Conservation (phyloP, 2,329 filamentous ascomycete species). For the Lachnellula suecica region DNA sequence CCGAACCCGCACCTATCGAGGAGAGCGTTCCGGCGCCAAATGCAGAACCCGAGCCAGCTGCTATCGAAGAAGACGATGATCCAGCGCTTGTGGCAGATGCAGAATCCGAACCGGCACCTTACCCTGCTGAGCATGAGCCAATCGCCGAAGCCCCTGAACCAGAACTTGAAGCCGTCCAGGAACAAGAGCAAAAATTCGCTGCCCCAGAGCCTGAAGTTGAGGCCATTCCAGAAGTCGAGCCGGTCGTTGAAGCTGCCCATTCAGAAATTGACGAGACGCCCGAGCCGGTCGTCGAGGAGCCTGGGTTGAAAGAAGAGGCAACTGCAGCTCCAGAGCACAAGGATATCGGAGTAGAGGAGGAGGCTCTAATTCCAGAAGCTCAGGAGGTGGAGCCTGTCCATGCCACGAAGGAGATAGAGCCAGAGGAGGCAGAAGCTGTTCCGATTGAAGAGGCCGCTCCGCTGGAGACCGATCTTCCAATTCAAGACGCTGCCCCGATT, state of each 20-base stretch:
- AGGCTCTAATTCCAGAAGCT: neutral
- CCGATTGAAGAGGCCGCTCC: no score
- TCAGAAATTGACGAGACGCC: neutral
- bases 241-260: neutral
- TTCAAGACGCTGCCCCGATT: no score
- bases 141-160: no score
- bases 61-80: no score
- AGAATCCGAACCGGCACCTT: no score
- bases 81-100: no score
- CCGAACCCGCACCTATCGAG: no score
- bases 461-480: no score
- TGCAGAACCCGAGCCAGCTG: no score
- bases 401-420: neutral
- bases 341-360: neutral
- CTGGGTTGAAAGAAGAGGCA: neutral
- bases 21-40: no score
- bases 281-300: neutral
- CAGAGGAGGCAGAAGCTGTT: neutral
- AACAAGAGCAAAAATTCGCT: neutral
- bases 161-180: neutral
- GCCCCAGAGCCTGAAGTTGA: neutral
- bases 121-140: no score
- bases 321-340: neutral
- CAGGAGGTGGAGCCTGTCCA: constrained; percentile 1
- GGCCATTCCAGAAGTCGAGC: neutral